Conservation (phyloP, 2,329 filamentous ascomycete genomes). For the Fusarium siculi region DNA sequence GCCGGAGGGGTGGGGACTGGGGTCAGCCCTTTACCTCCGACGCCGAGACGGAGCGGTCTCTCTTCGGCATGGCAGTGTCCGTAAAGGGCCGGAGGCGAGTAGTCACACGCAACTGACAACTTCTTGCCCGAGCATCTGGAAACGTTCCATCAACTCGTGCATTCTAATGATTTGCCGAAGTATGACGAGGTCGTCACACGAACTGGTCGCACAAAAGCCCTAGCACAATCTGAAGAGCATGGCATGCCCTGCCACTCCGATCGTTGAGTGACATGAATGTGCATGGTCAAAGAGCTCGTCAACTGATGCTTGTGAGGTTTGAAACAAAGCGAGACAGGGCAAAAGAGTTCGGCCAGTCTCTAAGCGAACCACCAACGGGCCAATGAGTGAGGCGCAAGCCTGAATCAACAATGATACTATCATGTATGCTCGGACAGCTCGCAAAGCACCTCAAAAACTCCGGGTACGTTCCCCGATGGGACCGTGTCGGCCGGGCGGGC, state of each 20-base stretch:
- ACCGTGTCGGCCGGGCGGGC: slow-evolving; percentile 34
- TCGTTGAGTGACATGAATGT: slow-evolving; percentile 8
- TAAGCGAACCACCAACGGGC: neutral
- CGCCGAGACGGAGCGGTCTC: slow-evolving; percentile 34
- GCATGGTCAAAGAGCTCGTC: slow-evolving; percentile 5
- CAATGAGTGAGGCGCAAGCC: slow-evolving; percentile 9
- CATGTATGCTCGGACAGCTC: slow-evolving; percentile 14
- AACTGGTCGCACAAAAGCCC: slow-evolving; percentile 17
- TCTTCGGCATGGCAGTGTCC: slow-evolving; percentile 29
- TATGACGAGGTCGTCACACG: slow-evolving; percentile 13
- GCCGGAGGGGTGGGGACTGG: slow-evolving; percentile 20
- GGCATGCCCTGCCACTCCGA: slow-evolving; percentile 1
- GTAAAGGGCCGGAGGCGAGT: slow-evolving; percentile 34
- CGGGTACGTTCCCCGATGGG: slow-evolving; percentile 38
- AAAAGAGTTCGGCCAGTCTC: slow-evolving; percentile 7
- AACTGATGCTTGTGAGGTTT: neutral
- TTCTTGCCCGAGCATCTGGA: slow-evolving; percentile 38
- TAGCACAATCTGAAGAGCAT: slow-evolving; percentile 12
- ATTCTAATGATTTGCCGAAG: slow-evolving; percentile 29
- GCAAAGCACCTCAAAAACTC: slow-evolving; percentile 15
- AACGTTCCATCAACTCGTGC: slow-evolving; percentile 35
- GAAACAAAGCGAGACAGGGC: slow-evolving; percentile 16
- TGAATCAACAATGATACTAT: neutral
- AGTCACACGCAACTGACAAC: slow-evolving; percentile 19
- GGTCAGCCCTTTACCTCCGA: slow-evolving; percentile 13